Evolutionary conservation across 768 basidiomycete species (phyloP), one percentile per base, ranked within the genome.

Genomic region (Favolaschia claudopus): DNA sequence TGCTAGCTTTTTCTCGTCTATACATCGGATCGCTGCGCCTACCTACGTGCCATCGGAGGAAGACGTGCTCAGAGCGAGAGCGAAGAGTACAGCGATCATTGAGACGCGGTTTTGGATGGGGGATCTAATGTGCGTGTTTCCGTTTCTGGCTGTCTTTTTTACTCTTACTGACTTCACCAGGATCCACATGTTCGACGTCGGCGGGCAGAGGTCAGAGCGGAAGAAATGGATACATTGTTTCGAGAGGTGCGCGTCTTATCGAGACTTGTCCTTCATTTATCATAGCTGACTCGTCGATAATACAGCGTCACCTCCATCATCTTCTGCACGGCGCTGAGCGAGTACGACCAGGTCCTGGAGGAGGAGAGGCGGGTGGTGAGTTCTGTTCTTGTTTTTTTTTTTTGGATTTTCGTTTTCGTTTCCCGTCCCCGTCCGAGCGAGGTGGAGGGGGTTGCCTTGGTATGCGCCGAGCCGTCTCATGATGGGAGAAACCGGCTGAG

Each of bases 1-100:
- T 37, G 22, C 58, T 63, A 94, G 93, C 74, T 97, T 97, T 77
- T 96, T 97, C 75, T 79, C 82, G 17, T 85, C 92, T 46, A 89
- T 95, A 12, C 76, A 85, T 22, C 86, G 95, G 48, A 95, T 98
- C 72, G 92, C 91, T 1, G 72, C 84, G 0, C 81, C 86, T 0
- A 87, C 85, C 10, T 99, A 96, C 69, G 78, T 90, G 0, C 96
- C 96, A 0, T 90, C 88, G 25, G 91, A 93, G 67, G 87, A 84
- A 12, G 95, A 98, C 70, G 89, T 96, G 4, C 77, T 98, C 24
- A 81, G 93, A 28, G 93, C 93, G 22, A 85, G 95, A 60, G 86
- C 88, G 56, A 95, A 95, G 80, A 94, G 88, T 56, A 89, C 92
- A 3, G 95, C 94, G 19, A 96, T 98, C 64, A 89, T 86, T 6